Percentiles rank a stretch among this genome's conserved stretches.
Evolutionary conservation across 495 filamentous ascomycete genomes (phyloP).

Genomic region (Neurospora sp.): DNA sequence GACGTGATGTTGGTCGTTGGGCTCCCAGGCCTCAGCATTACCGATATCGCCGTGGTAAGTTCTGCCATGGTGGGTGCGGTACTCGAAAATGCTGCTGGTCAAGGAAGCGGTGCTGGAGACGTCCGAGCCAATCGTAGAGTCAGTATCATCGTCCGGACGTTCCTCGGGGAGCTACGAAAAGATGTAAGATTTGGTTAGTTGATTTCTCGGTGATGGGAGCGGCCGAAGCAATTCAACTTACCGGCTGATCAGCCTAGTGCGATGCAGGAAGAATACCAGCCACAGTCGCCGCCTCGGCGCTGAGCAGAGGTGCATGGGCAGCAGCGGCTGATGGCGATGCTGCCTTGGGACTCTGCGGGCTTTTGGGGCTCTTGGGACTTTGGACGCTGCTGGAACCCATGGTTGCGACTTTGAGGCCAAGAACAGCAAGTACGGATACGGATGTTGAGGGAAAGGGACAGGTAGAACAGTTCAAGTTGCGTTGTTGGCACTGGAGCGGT

Average conservation of each 20-base stretch:
- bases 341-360: background rate
- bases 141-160: background rate
- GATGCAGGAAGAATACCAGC: constrained; percentile 1
- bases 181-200: background rate
- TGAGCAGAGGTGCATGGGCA: background rate
- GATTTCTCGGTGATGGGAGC: background rate
- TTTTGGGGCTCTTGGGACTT: background rate
- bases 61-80: constrained; percentile 32
- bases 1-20: constrained; percentile 16
- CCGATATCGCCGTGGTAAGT: constrained; percentile 23
- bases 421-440: background rate
- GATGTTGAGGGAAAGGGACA: background rate
- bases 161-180: background rate
- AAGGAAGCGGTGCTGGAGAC: constrained; percentile 30
- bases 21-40: constrained; percentile 9
- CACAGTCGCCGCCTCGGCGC: background rate
- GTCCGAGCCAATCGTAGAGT: background rate
- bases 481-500: background rate
- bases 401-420: background rate
- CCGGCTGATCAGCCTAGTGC: background rate
- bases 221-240: background rate
- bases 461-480: background rate
- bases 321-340: background rate
- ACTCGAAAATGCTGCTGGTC: constrained; percentile 34
- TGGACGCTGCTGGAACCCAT: background rate